phyloP scores from a whole-genome alignment of 164 flowering plant species.

The Piper betle region DNA sequence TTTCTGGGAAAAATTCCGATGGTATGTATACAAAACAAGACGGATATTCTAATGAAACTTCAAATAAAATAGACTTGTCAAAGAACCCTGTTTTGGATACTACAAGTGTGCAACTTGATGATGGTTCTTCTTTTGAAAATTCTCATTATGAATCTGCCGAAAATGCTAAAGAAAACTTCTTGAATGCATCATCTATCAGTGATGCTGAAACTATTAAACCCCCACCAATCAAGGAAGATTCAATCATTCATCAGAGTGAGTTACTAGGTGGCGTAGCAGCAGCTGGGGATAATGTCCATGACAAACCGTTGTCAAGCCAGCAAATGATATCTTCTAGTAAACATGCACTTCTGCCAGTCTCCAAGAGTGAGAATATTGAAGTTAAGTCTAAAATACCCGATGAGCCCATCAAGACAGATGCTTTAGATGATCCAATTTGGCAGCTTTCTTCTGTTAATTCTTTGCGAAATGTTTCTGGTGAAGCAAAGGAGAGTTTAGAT shows the following conservation, averaged over 20 bases:
- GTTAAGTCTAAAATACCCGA: background rate
- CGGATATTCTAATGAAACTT: background rate
- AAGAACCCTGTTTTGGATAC: background rate
- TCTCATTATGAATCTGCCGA: background rate
- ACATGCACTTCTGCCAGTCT: background rate
- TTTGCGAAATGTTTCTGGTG: slow-evolving; percentile 3
- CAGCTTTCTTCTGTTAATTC: background rate
- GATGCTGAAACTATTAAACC: background rate
- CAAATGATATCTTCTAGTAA: background rate
- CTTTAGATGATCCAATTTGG: background rate
- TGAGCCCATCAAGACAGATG: background rate
- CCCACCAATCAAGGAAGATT: background rate
- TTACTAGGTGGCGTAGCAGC: background rate
- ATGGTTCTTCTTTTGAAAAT: background rate
- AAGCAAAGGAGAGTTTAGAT: slow-evolving; percentile 5
- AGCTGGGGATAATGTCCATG: background rate
- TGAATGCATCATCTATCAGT: background rate
- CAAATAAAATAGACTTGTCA: background rate
- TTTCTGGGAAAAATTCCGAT: background rate
- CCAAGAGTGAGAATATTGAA: background rate
- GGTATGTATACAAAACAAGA: background rate
- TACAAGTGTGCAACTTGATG: background rate
- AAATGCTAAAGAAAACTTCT: background rate
- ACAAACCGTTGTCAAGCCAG: background rate
- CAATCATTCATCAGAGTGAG: background rate